Percentiles rank a stretch among this genome's conserved stretches.
Conservation (phyloP, 768 basidiomycete species). For the Trametopsis cervina region DNA sequence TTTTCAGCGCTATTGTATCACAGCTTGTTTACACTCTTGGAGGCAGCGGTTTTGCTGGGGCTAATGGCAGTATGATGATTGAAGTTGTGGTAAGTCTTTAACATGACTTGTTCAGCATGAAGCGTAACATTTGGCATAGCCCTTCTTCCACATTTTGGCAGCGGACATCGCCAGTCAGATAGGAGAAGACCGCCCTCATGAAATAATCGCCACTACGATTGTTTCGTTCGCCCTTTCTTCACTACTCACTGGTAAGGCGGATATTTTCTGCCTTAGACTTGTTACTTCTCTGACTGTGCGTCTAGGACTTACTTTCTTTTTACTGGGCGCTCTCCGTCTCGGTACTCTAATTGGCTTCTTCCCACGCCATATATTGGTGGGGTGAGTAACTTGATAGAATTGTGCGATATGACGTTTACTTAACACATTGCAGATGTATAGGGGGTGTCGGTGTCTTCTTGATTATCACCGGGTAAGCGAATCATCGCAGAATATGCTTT, state of each 20-base stretch:
- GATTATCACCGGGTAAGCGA: constrained; percentile 72
- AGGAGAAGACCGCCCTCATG: constrained; percentile 58
- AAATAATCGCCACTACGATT: constrained; percentile 88
- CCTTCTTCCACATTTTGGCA: constrained; percentile 93
- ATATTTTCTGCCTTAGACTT: background rate
- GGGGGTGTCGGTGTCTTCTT: constrained; percentile 96
- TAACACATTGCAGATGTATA: constrained; percentile 51
- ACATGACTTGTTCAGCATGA: background rate
- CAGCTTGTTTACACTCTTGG: constrained; percentile 84
- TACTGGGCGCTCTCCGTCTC: constrained; percentile 78
- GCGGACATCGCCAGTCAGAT: constrained; percentile 65
- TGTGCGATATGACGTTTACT: no score
- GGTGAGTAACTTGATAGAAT: constrained; percentile 53
- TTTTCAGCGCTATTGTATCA: constrained; percentile 58
- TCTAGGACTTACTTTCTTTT: constrained; percentile 70
- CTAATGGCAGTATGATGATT: constrained; percentile 97
- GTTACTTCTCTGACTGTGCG: background rate
- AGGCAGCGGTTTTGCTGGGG: constrained; percentile 84
- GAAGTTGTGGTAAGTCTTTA: constrained; percentile 76
- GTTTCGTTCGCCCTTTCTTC: constrained; percentile 84
- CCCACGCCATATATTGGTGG: constrained; percentile 94
- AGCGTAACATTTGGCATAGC: constrained; percentile 35
- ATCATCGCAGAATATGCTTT: background rate
- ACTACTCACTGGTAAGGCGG: constrained; percentile 65
- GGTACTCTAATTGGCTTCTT: constrained; percentile 92